Base-by-base conservation (phyloP, 257 asterid genomes). In the Jaltomata sinuosa region DNA sequence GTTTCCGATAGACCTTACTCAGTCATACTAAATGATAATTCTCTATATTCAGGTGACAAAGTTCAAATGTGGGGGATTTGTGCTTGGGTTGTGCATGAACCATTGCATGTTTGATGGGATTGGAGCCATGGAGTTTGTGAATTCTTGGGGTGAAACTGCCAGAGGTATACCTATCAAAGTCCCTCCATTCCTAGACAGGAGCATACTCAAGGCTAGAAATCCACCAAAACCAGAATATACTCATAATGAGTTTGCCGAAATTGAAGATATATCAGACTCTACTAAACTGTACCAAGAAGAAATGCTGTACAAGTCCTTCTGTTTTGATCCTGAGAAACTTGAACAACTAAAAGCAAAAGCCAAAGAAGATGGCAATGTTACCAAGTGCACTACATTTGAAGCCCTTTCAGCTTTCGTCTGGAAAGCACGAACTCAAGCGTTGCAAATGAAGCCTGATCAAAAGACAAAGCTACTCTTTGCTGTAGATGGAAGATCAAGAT, bases 51-150 rank as follows among this genome's bases (percentile, higher is more conserved):
- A 95, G 98, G 97, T 92, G 84, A 95, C 99, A 3, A 91, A 91
- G 86, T 95, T 95, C 95, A 91, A 92, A 81, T 93, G 98, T 89
- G 98, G 99, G 36, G 99, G 99, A 25, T 96, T 96, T 81, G 98
- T 91, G 47, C 89, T 96, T 1, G 97, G 99, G 14, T 22, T 96
- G 81, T 91, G 98, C 88, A 91, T 93, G 97, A 96, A 96, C 83
- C 99, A 96, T 71, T 92, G 98, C 77, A 93, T 96, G 98, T 91
- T 93, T 72, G 98, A 94, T 72, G 99, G 99, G 49, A 93, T 93
- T 61, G 97, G 93, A 0, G 99, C 99, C 0, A 96, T 94, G 99
- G 97, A 93, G 50, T 96, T 94, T 83, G 97, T 94, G 32, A 96
- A 96, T 54, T 85, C 93, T 4, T 96, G 97, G 98, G 97, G 98